These are phyloP conservation scores for Podospora bellae-mahoneyi DNA, from an alignment of 495 filamentous ascomycete species.

Conservation along the genomic window DNA sequence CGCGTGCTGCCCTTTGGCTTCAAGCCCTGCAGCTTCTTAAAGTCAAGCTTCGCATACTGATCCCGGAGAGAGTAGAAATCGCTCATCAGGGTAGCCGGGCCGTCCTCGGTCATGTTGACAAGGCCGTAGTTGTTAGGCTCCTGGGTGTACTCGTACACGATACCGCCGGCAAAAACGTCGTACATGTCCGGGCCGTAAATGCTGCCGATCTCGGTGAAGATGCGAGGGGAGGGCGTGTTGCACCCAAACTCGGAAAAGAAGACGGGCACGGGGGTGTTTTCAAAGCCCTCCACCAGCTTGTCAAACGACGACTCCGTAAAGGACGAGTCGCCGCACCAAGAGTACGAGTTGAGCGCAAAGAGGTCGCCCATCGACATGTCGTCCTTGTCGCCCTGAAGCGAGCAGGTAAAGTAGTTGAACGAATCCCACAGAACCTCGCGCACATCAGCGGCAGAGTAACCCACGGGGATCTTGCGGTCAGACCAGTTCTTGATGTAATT, in stretches of 20 bases:
- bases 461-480: conserved; percentile 43
- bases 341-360: conserved; percentile 94
- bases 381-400: conserved; percentile 58
- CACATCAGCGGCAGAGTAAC: conserved; percentile 84
- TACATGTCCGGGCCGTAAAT: conserved; percentile 83
- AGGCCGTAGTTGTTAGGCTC: conserved; percentile 73
- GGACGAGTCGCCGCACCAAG: conserved; percentile 81
- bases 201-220: conserved; percentile 76
- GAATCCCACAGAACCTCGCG: conserved; percentile 73
- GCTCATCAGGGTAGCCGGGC: conserved; percentile 56
- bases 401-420: conserved; percentile 80
- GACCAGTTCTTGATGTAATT: conserved; percentile 59
- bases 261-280: conserved; percentile 70
- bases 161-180: conserved; percentile 72
- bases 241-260: conserved; percentile 98
- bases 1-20: conserved; percentile 53
- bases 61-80: conserved; percentile 75
- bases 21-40: conserved; percentile 55
- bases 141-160: conserved; percentile 85
- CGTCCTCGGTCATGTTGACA: conserved; percentile 63
- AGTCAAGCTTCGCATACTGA: conserved; percentile 72
- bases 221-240: conserved; percentile 73
- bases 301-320: conserved; percentile 71
- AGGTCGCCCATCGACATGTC: conserved; percentile 72
- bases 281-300: conserved; percentile 66